A percentile compares a stretch with the other conserved stretches of the same genome.
Evolutionary conservation across 2,329 filamentous ascomycete species (phyloP).

Genomic region (Pseudofabraea citricarpa): DNA sequence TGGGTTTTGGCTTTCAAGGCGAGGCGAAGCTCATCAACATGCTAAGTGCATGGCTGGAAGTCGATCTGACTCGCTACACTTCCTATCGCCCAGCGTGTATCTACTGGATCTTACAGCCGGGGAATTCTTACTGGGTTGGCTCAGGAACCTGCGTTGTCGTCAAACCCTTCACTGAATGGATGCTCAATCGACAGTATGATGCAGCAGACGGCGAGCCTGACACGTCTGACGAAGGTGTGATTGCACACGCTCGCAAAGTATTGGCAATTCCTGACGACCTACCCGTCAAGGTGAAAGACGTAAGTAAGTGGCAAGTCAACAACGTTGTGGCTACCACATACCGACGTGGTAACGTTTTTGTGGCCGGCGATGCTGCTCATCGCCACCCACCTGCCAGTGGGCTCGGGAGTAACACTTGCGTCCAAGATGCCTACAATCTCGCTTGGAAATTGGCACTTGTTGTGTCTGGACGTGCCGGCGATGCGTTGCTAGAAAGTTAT

Average conservation of each 20-base stretch:
- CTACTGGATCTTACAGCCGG: background rate
- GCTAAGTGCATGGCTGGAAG: background rate
- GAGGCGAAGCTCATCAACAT: background rate
- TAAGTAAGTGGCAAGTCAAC: background rate
- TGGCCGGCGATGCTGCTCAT: conserved; percentile 46
- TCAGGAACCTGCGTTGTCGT: background rate
- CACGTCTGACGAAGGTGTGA: background rate
- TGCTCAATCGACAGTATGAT: background rate
- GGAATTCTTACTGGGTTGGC: background rate
- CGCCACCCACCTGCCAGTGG: conserved; percentile 51
- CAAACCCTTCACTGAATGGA: background rate
- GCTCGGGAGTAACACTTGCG: conserved; percentile 50
- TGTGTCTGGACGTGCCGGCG: conserved; percentile 28
- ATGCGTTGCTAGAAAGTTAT: conserved; percentile 36
- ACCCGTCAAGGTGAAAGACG: background rate
- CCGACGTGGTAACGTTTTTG: background rate
- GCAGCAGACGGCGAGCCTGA: background rate
- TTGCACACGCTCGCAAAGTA: background rate
- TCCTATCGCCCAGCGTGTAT: background rate
- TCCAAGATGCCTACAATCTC: conserved; percentile 48
- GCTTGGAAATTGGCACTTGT: conserved; percentile 48
- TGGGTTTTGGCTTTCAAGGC: background rate
- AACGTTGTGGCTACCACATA: background rate
- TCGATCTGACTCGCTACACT: background rate
- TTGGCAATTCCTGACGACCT: background rate